Evolutionary conservation across 2,329 filamentous ascomycete genomes (phyloP).

Genomic region (Aspergillus fijiensis): DNA sequence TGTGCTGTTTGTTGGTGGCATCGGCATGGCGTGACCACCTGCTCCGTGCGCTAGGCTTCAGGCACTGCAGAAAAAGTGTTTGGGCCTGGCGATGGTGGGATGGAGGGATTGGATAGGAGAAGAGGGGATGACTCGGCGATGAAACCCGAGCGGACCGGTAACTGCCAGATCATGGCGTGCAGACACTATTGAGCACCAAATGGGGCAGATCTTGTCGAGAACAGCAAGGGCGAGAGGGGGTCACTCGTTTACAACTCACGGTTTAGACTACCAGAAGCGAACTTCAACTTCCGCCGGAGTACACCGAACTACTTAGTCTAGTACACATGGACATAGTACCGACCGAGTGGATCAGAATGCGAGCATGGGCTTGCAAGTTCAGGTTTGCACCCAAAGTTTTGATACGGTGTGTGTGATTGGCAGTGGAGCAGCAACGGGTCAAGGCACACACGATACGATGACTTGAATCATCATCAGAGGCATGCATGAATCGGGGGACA

Average conservation of each 20-base stretch:
- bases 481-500: too few relatives aligned
- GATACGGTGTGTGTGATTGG: not conserved
- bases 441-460: not conserved
- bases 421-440: not conserved
- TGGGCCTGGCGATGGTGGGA: not conserved
- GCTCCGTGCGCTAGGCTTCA: not conserved
- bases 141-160: slow-evolving; percentile 2
- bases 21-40: not conserved
- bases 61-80: not conserved
- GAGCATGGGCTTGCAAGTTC: not conserved
- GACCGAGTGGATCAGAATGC: too few relatives aligned
- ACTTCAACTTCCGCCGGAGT: not conserved
- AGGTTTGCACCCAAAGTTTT: too few relatives aligned
- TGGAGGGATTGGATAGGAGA: not conserved
- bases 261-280: too few relatives aligned
- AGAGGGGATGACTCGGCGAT: not conserved
- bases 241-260: too few relatives aligned
- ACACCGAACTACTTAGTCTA: not conserved
- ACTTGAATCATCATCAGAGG: not conserved
- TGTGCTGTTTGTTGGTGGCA: not conserved
- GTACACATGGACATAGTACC: too few relatives aligned
- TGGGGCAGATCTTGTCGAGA: slow-evolving; percentile 1
- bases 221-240: too few relatives aligned
- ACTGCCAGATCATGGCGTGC: not conserved
- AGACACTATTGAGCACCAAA: slow-evolving; percentile 6